Base-by-base conservation (phyloP, 164 flowering plant genomes). In the Aristolochia fimbriata region DNA sequence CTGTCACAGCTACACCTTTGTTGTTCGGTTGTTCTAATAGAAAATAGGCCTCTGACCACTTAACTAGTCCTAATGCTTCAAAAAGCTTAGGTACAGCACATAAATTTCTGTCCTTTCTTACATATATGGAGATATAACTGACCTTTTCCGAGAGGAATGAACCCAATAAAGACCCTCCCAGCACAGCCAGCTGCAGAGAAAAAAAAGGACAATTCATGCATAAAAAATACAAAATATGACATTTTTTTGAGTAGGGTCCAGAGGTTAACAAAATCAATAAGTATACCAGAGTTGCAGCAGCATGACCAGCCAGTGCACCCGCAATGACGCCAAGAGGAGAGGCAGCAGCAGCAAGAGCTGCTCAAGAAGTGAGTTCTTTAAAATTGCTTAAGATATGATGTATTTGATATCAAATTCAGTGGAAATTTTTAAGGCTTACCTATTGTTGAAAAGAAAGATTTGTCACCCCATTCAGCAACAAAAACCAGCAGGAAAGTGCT, bases 381-480 rank as follows among this genome's bases (percentile, higher is more conserved):
- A 56, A 17, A 31, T 9, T 9, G 25, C 6, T 20, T 27, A 16
- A 59, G 6, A 48, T 47, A 16, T 11, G 25, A 25, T 13, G 21
- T 27, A 51, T 16, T 25, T 3, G 16, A 22, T 52, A 4, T 50
- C 24, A 22, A 13, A 21, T 11, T 15, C 58, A 56, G 58, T 25
- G 19, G 37, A 45, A 37, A 16, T 20, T 55, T 46, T 47, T 19
- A 1, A 45, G 46, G 52, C 82, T 75, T 61, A 91, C 99, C 99
- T 65, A 93, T 85, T 50, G 99, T 93, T 41, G 99, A 90, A 82
- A 93, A 93, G 69, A 93, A 93, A 57, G 97, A 93, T 70, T 88
- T 90, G 66, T 93, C 97, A 62, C 97, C 97, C 97, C 97, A 93
- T 74, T 93, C 99, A 57, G 99, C 97, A 64, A 93, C 93, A 76